These are phyloP conservation scores for Basipetospora chlamydospora DNA, from an alignment of 2,329 filamentous ascomycete species.

Conservation along the genomic window DNA sequence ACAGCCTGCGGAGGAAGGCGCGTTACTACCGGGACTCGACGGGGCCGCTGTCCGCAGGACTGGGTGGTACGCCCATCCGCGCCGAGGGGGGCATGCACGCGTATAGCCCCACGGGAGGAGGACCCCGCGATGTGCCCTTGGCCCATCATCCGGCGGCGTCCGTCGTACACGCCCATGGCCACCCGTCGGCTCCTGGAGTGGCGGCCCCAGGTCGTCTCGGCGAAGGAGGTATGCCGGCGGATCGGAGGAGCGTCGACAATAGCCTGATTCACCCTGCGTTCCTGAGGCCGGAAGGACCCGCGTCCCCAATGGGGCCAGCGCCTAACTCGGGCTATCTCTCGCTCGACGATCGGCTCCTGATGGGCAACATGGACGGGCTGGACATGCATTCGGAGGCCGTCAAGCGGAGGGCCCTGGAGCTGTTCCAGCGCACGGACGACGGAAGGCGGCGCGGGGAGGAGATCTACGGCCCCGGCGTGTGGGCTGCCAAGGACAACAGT, in stretches of 20 bases:
- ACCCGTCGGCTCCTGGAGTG: too few relatives aligned
- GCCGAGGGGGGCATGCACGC: too few relatives aligned
- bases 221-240: conserved; percentile 20
- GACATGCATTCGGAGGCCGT: conserved; percentile 29
- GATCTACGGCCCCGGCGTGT: conserved; percentile 35
- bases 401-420: conserved; percentile 36
- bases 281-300: conserved; percentile 26
- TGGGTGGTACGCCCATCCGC: conserved; percentile 3
- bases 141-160: too few relatives aligned
- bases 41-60: conserved; percentile 22
- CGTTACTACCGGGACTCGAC: conserved; percentile 33
- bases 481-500: too few relatives aligned
- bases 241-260: conserved; percentile 24
- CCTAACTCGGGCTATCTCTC: conserved; percentile 23
- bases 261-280: conserved; percentile 26
- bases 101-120: too few relatives aligned
- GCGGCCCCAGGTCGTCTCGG: too few relatives aligned
- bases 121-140: too few relatives aligned
- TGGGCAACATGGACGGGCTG: conserved; percentile 29
- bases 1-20: conserved; percentile 58
- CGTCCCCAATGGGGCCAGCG: conserved; percentile 24
- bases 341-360: conserved; percentile 36
- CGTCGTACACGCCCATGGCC: too few relatives aligned
- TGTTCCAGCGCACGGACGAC: conserved; percentile 32
- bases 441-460: conserved; percentile 35